A percentile compares a stretch with the other conserved stretches of the same genome.
phyloP scores from a whole-genome alignment of 192 early-diverging fungal species.

The Backusella sp. region DNA sequence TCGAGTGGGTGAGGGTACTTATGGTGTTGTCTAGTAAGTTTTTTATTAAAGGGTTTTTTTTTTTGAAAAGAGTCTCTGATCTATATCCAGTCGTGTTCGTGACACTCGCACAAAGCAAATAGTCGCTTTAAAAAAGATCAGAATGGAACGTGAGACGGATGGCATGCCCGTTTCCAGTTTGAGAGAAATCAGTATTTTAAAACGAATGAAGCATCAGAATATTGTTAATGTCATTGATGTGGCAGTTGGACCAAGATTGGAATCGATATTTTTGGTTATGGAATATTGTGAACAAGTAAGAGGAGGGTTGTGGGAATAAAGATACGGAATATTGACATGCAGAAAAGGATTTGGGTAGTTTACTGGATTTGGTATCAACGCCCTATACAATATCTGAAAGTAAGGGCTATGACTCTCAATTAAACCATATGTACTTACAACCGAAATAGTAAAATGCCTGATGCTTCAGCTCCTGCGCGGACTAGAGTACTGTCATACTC shows the following conservation, averaged over 20 bases:
- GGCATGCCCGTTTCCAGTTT: constrained; percentile 73
- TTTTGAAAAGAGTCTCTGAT: neutral
- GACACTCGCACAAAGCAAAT: constrained; percentile 48
- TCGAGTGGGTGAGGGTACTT: constrained; percentile 89
- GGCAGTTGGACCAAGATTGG: constrained; percentile 58
- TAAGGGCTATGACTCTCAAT: constrained; percentile 9
- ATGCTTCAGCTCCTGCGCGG: constrained; percentile 72
- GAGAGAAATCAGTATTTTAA: constrained; percentile 74
- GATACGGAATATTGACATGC: neutral
- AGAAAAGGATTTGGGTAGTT: constrained; percentile 47
- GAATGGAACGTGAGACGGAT: constrained; percentile 55
- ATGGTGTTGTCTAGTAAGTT: constrained; percentile 84
- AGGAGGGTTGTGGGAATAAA: neutral
- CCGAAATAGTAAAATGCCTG: constrained; percentile 61
- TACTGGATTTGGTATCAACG: constrained; percentile 54
- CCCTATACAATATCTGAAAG: constrained; percentile 57
- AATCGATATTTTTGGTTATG: constrained; percentile 88
- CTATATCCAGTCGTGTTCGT: constrained; percentile 47
- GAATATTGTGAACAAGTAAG: constrained; percentile 83
- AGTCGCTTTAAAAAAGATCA: constrained; percentile 53
- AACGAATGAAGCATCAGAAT: constrained; percentile 65
- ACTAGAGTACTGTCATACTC: constrained; percentile 64
- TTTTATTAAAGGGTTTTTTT: neutral
- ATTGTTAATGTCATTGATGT: constrained; percentile 72
- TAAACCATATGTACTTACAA: neutral